These are phyloP conservation scores for Castanospermum australe DNA, from an alignment of 306 rosid genomes.

Conservation along the genomic window DNA sequence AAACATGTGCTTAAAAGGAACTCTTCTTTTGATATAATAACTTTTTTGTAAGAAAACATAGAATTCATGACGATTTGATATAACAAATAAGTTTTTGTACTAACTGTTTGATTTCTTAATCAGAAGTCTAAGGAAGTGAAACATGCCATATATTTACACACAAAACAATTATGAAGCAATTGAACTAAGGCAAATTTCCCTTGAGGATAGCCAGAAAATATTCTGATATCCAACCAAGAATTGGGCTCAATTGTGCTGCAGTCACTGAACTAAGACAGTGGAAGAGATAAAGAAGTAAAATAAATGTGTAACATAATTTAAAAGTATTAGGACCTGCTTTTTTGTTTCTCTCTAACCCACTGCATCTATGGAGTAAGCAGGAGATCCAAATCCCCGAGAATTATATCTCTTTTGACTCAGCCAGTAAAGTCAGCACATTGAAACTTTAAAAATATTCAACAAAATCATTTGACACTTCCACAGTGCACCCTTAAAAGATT, in stretches of 20 bases:
- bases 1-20: no score
- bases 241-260: not conserved
- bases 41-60: not conserved
- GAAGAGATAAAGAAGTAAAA: not conserved
- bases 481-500: not conserved
- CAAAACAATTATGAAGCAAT: not conserved
- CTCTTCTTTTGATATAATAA: not conserved
- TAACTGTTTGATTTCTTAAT: not conserved
- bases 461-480: not conserved
- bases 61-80: not conserved
- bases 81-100: not conserved
- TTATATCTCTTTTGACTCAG: not conserved
- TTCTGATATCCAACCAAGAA: not conserved
- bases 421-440: slow-evolving; percentile 1
- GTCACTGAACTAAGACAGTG: not conserved
- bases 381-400: not conserved
- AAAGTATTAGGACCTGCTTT: not conserved
- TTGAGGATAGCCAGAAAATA: not conserved
- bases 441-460: not conserved
- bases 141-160: not conserved
- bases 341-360: not conserved
- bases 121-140: not conserved
- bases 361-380: not conserved
- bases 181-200: not conserved
- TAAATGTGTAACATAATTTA: not conserved